Base-by-base conservation (phyloP, 768 basidiomycete genomes). In the Basidioascus undulatus region DNA sequence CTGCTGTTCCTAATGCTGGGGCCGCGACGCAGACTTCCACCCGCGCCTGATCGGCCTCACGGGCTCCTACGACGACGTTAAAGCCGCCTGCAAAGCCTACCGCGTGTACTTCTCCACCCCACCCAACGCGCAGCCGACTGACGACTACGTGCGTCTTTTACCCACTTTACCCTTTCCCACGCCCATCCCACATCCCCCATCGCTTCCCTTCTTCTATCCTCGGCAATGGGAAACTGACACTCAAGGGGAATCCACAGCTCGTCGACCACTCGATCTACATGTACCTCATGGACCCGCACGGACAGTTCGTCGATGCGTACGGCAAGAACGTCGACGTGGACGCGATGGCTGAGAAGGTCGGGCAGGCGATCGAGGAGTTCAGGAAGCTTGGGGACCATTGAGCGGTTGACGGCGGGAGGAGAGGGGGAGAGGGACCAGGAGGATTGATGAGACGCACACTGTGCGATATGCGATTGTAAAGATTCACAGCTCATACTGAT, bases 41-140 rank as follows among this genome's bases (percentile, higher is more conserved):
- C 75, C 84, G 1, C 70, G 76, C 9, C 75, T 89, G 51, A 60
- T 84, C 32, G 92, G 89, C 10, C 68, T 96, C 37, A 76, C 75
- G 2, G 92, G 92, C 15, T 62, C 74, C n/a, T 94, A 83, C 53
- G 69, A 70, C 15, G 65, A 71, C 15, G 75, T 76, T 47, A 96
- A 96, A 58, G 66, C 73, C 21, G 70, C 75, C 19, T 96, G 89
- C 67, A 89, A 84, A 58, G 73, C 78, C 21, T 98, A 89, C 58
- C 77, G 92, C 31, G 92, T 98, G 32, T 98, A 98, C 60, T 98
- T 98, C 65, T 92, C 84, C 6, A 94, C 89, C 5, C 82, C 82
- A 9, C 62, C 63, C 3, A 62, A 79, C 51, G 78, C 84, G 2
- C 75, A 82, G 51, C 50, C 64, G 4, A 49, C 51, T 8, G 87